Percentiles rank a stretch among this genome's conserved stretches.
Conservation (phyloP, 805 yeast genomes). For the Candida jianshihensis region DNA sequence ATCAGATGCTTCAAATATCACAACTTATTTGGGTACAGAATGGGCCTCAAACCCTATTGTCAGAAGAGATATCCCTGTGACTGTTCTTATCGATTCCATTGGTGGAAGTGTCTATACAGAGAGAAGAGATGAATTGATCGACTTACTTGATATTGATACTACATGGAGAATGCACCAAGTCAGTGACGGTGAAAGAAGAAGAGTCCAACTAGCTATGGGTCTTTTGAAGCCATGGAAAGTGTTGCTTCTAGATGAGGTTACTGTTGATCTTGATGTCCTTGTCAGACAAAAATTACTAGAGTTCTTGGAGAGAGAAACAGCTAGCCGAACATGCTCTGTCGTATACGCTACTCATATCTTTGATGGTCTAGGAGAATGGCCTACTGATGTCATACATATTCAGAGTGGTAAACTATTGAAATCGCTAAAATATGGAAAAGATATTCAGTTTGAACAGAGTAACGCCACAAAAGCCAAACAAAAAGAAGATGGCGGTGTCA, state of each 20-base stretch:
- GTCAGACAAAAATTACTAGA: constrained; percentile 70
- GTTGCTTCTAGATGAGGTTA: constrained; percentile 88
- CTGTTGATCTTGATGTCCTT: constrained; percentile 91
- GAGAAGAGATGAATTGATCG: constrained; percentile 69
- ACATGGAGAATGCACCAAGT: constrained; percentile 89
- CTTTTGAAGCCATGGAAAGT: constrained; percentile 85
- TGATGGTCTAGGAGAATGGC: constrained; percentile 91
- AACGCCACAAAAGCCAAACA: constrained; percentile 5
- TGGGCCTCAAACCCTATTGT: constrained; percentile 94
- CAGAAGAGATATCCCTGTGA: constrained; percentile 85
- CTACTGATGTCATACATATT: constrained; percentile 75
- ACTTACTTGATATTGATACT: constrained; percentile 77
- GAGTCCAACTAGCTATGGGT: constrained; percentile 94
- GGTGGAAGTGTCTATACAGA: constrained; percentile 71
- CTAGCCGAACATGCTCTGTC: constrained; percentile 61
- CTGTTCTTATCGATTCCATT: constrained; percentile 66
- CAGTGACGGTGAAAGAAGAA: constrained; percentile 90
- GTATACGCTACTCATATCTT: constrained; percentile 95
- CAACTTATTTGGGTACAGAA: constrained; percentile 90
- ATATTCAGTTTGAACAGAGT: constrained; percentile 23
- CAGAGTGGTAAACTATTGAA: constrained; percentile 52
- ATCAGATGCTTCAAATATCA: constrained; percentile 39
- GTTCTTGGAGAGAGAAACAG: constrained; percentile 72
- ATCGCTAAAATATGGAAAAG: constrained; percentile 26
- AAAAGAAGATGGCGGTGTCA: constrained; percentile 11